Percentiles rank a stretch among this genome's conserved stretches.
phyloP scores from a whole-genome alignment of 179 eudicot species.

The Drosera spatulata region DNA sequence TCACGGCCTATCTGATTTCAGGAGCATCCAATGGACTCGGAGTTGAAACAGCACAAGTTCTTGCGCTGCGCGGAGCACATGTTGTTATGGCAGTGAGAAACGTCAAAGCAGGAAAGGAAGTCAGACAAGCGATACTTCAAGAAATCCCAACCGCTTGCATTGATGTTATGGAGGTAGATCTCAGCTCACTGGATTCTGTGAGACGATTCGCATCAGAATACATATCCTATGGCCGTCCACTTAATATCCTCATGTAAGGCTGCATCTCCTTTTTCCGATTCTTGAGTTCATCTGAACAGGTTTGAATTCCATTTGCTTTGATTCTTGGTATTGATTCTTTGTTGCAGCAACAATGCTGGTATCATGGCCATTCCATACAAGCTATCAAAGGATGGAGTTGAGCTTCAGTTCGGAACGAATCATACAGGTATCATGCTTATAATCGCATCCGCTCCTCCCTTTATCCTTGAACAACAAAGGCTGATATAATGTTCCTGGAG shows the following conservation, averaged over 20 bases:
- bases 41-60: constrained; percentile 66
- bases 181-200: constrained; percentile 64
- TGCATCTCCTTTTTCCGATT: not conserved
- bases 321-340: not conserved
- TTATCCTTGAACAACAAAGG: no score
- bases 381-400: constrained; percentile 66
- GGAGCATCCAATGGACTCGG: constrained; percentile 94
- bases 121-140: constrained; percentile 34
- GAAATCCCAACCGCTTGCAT: constrained; percentile 52
- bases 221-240: constrained; percentile 47
- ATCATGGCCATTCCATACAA: constrained; percentile 47
- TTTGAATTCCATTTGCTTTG: no score
- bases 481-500: no score
- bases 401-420: constrained; percentile 84
- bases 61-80: constrained; percentile 22
- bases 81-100: constrained; percentile 56
- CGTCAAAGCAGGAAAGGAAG: constrained; percentile 46
- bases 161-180: constrained; percentile 64
- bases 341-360: constrained; percentile 82
- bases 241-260: constrained; percentile 77
- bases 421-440: constrained; percentile 42
- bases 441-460: no score
- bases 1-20: constrained; percentile 6
- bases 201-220: constrained; percentile 46
- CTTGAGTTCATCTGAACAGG: no score